Evolutionary conservation across 2,329 filamentous ascomycete genomes (phyloP), one percentile per base, ranked within the genome.

Genomic region (Trichoderma oligosporum): DNA sequence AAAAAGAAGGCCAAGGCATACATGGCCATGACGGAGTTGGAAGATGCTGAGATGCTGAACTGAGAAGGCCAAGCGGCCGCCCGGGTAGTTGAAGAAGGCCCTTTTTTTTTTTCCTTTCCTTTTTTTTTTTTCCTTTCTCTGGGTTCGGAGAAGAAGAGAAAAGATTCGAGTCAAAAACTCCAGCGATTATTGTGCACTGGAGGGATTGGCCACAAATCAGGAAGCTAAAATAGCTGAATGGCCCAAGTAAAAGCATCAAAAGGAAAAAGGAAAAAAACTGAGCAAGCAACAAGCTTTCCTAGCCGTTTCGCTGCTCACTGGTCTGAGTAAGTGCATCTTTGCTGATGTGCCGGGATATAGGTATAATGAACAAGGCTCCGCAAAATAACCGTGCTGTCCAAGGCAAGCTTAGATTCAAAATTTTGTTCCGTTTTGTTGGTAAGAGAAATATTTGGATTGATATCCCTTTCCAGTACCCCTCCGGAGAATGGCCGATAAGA

Each of bases 381-480:
- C 41, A 54, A 46, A 58, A 39, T 53, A 58, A 39, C 56, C 56
- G 56, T 54, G 35, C 16, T 25, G 33, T 39, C 39, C 42, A 42
- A 38, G 45, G 39, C 45, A 11, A 42, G 47, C 56, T 52, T 53
- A 39, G 29, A 14, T 25, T 25, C 33, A 29, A 29, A 36, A 22
- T 39, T 20, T 22, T 44, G n/a, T 8, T 39, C 7, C 20, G n/a
- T 42, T 31, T 24, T 22, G 24, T 24, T n/a, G 41, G 12, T n/a
- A 20, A 39, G 47, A 51, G 47, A 36, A 31, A 4, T 51, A 41
- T 27, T 45, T 45, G 25, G 57, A 49, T 39, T 59, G 51, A 38
- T 52, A 59, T 59, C 20, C 14, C 27, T 24, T 44, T 55, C 57
- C 5, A 44, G 36, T 27, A 27, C 25, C 31, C 51, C 9, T 16